These are phyloP conservation scores for Citrus inodora DNA, from an alignment of 345 rosid species.

Conservation along the genomic window DNA sequence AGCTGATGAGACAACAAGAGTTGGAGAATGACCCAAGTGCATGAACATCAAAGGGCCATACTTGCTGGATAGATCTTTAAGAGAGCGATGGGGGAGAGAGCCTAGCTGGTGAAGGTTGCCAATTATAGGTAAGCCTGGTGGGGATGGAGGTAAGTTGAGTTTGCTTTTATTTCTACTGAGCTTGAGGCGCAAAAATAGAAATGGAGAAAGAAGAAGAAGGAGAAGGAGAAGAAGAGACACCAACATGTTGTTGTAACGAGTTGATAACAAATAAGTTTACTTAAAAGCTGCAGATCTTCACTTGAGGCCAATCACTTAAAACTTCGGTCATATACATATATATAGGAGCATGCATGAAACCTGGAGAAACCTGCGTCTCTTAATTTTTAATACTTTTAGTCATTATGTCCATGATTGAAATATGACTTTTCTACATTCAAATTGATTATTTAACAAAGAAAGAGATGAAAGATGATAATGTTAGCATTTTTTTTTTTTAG, in stretches of 20 bases:
- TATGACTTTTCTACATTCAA: no score
- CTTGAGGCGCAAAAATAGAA: background rate
- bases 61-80: constrained; percentile 4
- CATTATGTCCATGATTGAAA: no score
- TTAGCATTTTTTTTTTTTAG: no score
- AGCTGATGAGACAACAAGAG: constrained; percentile 24
- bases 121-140: constrained; percentile 18
- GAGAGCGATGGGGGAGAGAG: constrained; percentile 10
- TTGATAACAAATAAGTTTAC: background rate
- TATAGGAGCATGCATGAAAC: no score
- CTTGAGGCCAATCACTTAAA: no score
- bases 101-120: constrained; percentile 25
- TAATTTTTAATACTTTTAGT: no score
- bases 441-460: no score
- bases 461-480: no score
- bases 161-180: background rate
- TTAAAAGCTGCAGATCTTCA: no score
- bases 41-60: constrained; percentile 23
- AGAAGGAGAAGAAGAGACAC: background rate
- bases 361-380: no score
- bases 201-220: background rate
- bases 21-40: constrained; percentile 8
- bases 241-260: background rate
- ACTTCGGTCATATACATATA: no score
- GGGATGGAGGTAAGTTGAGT: constrained; percentile 23